These are phyloP conservation scores for Saccharomycopsis crataegensis DNA, from an alignment of 1,139 yeast genomes.

Conservation along the genomic window DNA sequence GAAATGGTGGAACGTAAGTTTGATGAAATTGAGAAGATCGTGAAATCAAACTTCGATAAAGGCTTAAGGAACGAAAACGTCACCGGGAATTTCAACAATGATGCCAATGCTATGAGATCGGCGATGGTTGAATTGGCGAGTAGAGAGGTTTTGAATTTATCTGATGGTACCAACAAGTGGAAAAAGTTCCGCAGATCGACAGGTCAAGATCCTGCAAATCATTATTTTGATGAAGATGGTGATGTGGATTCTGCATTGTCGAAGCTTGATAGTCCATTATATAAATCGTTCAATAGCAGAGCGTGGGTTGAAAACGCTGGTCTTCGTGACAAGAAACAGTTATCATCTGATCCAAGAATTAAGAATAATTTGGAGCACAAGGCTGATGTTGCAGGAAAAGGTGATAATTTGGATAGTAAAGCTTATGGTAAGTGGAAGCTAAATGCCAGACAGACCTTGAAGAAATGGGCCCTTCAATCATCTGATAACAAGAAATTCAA, in stretches of 20 bases:
- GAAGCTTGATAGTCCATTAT: slow-evolving; percentile 27
- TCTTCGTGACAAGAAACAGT: slow-evolving; percentile 72
- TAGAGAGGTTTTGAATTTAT: slow-evolving; percentile 49
- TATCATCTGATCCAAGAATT: slow-evolving; percentile 75
- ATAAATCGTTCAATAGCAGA: slow-evolving; percentile 73
- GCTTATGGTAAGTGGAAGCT: slow-evolving; percentile 43
- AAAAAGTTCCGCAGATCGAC: slow-evolving; percentile 27
- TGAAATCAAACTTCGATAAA: slow-evolving; percentile 28
- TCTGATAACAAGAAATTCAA: slow-evolving; percentile 33
- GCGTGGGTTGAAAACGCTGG: slow-evolving; percentile 88
- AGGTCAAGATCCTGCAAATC: background rate
- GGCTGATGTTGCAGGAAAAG: slow-evolving; percentile 70
- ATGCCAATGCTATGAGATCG: slow-evolving; percentile 37
- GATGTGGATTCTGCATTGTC: slow-evolving; percentile 26
- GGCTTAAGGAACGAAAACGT: slow-evolving; percentile 29
- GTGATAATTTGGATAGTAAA: slow-evolving; percentile 54
- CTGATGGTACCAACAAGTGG: slow-evolving; percentile 45
- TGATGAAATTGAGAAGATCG: slow-evolving; percentile 48
- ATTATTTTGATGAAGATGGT: slow-evolving; percentile 22
- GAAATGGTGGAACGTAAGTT: slow-evolving; percentile 80
- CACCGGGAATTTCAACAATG: slow-evolving; percentile 34
- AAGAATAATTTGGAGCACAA: slow-evolving; percentile 57
- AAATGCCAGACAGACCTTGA: slow-evolving; percentile 46
- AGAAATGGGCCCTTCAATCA: slow-evolving; percentile 45
- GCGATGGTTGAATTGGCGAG: slow-evolving; percentile 72